Conservation (phyloP, 1,139 yeast genomes). For the Nakaseomyces nivariensis region DNA sequence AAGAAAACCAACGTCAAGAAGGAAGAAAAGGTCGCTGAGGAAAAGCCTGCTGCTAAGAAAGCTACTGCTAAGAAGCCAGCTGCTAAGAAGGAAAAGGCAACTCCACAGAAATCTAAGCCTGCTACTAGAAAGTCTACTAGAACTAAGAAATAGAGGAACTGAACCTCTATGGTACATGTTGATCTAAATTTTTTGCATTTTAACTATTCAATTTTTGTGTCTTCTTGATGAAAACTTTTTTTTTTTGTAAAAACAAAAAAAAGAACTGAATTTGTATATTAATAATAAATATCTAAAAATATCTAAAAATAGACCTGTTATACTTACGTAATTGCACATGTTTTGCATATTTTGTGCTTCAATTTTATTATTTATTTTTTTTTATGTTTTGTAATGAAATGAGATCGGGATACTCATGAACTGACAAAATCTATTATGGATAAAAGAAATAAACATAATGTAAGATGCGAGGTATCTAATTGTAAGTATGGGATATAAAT, state of each 20-base stretch:
- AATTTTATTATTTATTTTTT: background rate
- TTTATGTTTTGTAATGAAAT: background rate
- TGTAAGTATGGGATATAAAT: background rate
- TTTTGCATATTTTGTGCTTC: background rate
- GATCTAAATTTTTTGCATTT: background rate
- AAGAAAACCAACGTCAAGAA: background rate
- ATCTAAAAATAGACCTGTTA: too few relatives aligned
- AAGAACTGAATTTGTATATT: background rate
- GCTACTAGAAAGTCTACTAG: background rate
- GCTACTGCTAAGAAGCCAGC: background rate
- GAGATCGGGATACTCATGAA: background rate
- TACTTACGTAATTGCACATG: too few relatives aligned
- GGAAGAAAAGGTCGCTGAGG: background rate
- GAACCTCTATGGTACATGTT: background rate
- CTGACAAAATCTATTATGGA: background rate
- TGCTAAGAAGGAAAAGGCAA: background rate
- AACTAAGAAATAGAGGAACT: background rate
- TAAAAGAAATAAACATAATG: background rate
- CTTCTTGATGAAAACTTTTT: background rate
- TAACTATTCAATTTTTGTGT: background rate
- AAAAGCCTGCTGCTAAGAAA: background rate
- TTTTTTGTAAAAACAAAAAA: background rate
- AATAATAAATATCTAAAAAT: background rate
- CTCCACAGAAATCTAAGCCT: background rate
- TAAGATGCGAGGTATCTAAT: background rate